Conservation (phyloP, 129 eudicot genomes). For the Erigeron canadensis region DNA sequence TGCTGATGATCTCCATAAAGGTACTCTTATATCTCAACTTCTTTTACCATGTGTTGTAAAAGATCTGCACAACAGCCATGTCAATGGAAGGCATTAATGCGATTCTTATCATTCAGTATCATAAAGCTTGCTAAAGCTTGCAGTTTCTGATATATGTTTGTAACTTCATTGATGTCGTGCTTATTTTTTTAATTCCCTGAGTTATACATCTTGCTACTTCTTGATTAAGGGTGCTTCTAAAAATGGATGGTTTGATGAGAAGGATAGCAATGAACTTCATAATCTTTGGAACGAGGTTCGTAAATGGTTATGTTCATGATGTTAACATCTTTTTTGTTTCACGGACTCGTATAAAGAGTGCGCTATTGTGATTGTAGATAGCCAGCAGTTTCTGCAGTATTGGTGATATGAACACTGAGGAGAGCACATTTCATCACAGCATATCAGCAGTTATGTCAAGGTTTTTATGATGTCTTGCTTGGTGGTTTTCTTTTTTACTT, state of each 20-base stretch:
- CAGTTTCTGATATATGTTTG: slow-evolving; percentile 7
- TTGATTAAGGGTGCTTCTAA: slow-evolving; percentile 68
- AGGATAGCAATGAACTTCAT: slow-evolving; percentile 55
- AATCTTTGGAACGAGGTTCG: slow-evolving; percentile 57
- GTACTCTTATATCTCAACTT: slow-evolving; percentile 33
- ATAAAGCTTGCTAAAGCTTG: no score
- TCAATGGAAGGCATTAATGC: background rate
- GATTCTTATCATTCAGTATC: background rate
- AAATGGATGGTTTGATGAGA: slow-evolving; percentile 62
- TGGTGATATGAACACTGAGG: slow-evolving; percentile 43
- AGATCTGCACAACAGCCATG: background rate
- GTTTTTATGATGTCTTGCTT: slow-evolving; percentile 30
- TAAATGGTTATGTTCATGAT: slow-evolving; percentile 13
- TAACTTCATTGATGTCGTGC: slow-evolving; percentile 1
- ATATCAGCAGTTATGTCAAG: slow-evolving; percentile 65
- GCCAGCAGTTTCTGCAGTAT: slow-evolving; percentile 46
- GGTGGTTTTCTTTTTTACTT: background rate
- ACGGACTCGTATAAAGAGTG: background rate
- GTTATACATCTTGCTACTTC: slow-evolving; percentile 20
- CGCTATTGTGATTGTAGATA: slow-evolving; percentile 40
- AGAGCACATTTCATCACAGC: slow-evolving; percentile 32
- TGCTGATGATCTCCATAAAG: slow-evolving; percentile 82
- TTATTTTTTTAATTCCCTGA: slow-evolving; percentile 10
- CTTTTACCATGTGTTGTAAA: background rate
- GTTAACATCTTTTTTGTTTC: background rate